Evolutionary conservation across 1,284 basidiomycete genomes (phyloP), one percentile per base, ranked within the genome.

Genomic region (Exobasidium cylindrosporum): DNA sequence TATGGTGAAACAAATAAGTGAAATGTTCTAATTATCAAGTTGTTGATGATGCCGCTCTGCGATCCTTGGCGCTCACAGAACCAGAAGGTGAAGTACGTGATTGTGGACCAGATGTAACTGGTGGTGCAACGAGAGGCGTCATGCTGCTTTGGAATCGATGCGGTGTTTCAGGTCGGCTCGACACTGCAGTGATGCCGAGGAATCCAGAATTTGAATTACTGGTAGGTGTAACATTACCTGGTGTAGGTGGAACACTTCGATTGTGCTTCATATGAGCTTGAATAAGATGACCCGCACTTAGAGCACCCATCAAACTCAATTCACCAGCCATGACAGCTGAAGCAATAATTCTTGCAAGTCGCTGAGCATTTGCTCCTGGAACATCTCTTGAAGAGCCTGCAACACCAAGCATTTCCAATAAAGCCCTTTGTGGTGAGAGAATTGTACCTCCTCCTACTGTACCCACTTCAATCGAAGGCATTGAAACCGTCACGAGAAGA

Each of bases 371-470:
- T 13, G 76, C 76, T 6, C 77, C 77, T 4, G 77, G 77, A 28
- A 73, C 76, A 3, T 68, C 65, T n/a, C 58, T 32, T 50, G 78
- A 63, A 1, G 77, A 69, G 1, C 77, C 77, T 2, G 72, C 72
- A 13, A 79, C 72, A 32, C 77, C 77, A 57, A 79, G 67, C 69
- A 79, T 67, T 57, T 77, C 75, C 28, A 79, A 61, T 76, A 79
- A 76, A 11, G 75, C 65, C 40, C 77, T 62, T 58, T 79, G 77
- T 35, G 72, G 74, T 40, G 65, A 63, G 30, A 79, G 60, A 10
- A 70, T 65, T 0, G 95, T 98, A 44, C 95, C 95, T 47, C 95
- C 95, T 43, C 95, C 95, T 43, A 98, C 89, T 26, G 95, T 98
- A n/a, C 79, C 79, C 17, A 80, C 79, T 55, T 80, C 79, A 59